A percentile compares a stretch with the other conserved stretches of the same genome.
phyloP scores from a whole-genome alignment of 306 rosid genomes.

The Arachis hypogaea region DNA sequence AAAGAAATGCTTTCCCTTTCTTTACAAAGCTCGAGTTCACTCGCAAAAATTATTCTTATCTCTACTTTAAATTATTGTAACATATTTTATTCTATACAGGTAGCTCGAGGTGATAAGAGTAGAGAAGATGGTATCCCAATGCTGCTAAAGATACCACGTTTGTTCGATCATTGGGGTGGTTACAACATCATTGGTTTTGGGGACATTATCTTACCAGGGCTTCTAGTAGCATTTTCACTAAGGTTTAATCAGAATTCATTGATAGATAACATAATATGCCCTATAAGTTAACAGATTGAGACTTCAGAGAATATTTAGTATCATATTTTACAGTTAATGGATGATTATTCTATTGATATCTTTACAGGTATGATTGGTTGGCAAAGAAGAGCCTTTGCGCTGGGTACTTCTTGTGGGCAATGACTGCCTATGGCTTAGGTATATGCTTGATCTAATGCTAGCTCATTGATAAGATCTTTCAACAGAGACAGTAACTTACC shows the following conservation, averaged over 20 bases:
- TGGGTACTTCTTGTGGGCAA: conserved; percentile 96
- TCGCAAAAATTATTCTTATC: no score
- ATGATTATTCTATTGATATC: conserved; percentile 32
- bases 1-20: no score
- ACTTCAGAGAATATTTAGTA: not conserved
- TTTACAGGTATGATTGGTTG: conserved; percentile 90
- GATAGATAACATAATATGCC: conserved; percentile 20
- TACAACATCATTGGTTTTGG: conserved; percentile 97
- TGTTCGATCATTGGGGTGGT: conserved; percentile 99
- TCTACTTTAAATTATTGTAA: no score
- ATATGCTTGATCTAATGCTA: conserved; percentile 28
- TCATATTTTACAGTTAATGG: conserved; percentile 12
- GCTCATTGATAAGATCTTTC: conserved; percentile 8
- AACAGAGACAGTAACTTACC: not conserved
- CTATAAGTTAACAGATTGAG: not conserved
- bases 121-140: conserved; percentile 53
- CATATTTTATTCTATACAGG: no score
- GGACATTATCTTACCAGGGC: conserved; percentile 95
- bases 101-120: no score
- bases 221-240: conserved; percentile 89
- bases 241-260: conserved; percentile 59
- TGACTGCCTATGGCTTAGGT: conserved; percentile 99
- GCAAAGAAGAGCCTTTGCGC: conserved; percentile 79
- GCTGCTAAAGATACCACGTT: conserved; percentile 94
- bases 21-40: no score